Percentiles rank a stretch among this genome's conserved stretches.
These are phyloP conservation scores for Clonostachys sp. DNA, from an alignment of 2,329 filamentous ascomycete genomes.

Conservation along the genomic window DNA sequence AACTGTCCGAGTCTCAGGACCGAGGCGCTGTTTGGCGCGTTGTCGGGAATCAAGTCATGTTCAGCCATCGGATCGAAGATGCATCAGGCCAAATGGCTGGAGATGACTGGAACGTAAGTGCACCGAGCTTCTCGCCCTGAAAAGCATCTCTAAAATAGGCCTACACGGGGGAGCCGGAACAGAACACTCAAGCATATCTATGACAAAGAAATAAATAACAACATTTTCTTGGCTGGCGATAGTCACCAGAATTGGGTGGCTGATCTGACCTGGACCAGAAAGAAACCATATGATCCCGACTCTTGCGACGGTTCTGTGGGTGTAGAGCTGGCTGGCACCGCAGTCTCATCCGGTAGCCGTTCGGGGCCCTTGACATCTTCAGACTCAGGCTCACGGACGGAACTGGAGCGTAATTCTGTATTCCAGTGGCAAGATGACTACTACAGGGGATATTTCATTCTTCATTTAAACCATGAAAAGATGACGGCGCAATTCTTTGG, in stretches of 20 bases:
- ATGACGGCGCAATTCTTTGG: conserved; percentile 63
- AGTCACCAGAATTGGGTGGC: conserved; percentile 62
- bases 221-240: conserved; percentile 69
- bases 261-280: conserved; percentile 55
- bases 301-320: conserved; percentile 54
- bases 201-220: conserved; percentile 66
- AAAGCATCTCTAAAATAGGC: conserved; percentile 30
- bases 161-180: conserved; percentile 66
- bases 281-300: conserved; percentile 42
- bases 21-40: conserved; percentile 68
- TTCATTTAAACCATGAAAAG: conserved; percentile 51
- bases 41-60: conserved; percentile 67
- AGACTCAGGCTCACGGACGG: conserved; percentile 35
- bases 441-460: conserved; percentile 69
- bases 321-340: conserved; percentile 63
- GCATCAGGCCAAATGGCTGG: conserved; percentile 20
- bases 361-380: conserved; percentile 51
- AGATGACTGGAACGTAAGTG: conserved; percentile 26
- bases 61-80: conserved; percentile 44
- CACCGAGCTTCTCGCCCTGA: background rate
- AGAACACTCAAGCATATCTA: conserved; percentile 64
- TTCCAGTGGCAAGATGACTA: conserved; percentile 71
- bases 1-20: conserved; percentile 50
- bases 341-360: conserved; percentile 56
- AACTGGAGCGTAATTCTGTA: conserved; percentile 49